Evolutionary conservation across 345 rosid species (phyloP).

Genomic region (Laguncularia racemosa): DNA sequence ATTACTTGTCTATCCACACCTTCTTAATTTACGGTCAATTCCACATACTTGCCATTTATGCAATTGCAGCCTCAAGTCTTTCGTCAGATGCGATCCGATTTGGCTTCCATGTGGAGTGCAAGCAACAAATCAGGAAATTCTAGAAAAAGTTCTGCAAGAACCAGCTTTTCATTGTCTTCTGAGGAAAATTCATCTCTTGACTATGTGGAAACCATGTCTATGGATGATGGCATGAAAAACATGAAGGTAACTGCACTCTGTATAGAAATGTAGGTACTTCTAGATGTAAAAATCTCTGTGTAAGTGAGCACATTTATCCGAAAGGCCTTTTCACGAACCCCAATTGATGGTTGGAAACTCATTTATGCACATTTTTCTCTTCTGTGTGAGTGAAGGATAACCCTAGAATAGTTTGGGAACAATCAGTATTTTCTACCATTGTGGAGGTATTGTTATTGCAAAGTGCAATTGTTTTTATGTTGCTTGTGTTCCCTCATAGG

Average conservation of each 20-base stretch:
- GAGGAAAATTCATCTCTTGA: slow-evolving; percentile 16
- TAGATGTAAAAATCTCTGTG: background rate
- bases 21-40: background rate
- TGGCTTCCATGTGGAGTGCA: slow-evolving; percentile 66
- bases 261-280: slow-evolving; percentile 2
- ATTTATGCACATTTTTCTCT: no score
- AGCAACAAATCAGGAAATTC: slow-evolving; percentile 31
- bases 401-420: no score
- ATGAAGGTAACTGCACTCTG: slow-evolving; percentile 33
- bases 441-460: no score
- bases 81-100: slow-evolving; percentile 52
- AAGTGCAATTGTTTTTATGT: no score
- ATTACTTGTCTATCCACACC: background rate
- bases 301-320: no score
- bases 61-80: slow-evolving; percentile 58
- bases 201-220: slow-evolving; percentile 9
- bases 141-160: slow-evolving; percentile 35
- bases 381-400: no score
- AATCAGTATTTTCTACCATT: no score
- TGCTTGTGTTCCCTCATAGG: no score
- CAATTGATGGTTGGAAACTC: no score
- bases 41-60: background rate
- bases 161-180: slow-evolving; percentile 12
- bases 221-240: slow-evolving; percentile 27
- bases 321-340: no score